Conservation (phyloP, 2,329 filamentous ascomycete species). For the Penicillium brasilianum region DNA sequence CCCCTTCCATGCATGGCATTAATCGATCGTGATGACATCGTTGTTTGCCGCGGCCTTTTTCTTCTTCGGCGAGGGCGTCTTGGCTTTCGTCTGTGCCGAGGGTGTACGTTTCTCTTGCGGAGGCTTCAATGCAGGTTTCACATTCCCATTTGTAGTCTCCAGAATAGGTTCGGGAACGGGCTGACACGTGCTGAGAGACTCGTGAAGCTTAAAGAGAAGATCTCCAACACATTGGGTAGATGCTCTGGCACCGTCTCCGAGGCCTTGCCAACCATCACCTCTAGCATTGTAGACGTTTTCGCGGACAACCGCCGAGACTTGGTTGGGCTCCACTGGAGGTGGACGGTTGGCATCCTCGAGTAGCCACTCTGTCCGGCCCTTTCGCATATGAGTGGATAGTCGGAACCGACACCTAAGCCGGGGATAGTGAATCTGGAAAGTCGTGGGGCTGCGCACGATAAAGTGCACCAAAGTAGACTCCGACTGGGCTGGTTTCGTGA, state of each 20-base stretch:
- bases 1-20: slow-evolving; percentile 9
- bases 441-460: slow-evolving; percentile 42
- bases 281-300: slow-evolving; percentile 43
- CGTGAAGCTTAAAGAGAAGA: slow-evolving; percentile 40
- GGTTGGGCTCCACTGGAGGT: slow-evolving; percentile 24
- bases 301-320: slow-evolving; percentile 32
- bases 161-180: slow-evolving; percentile 21
- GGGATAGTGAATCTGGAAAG: slow-evolving; percentile 45
- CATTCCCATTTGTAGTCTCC: slow-evolving; percentile 11
- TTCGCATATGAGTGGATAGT: slow-evolving; percentile 35
- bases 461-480: slow-evolving; percentile 38
- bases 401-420: slow-evolving; percentile 40
- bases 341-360: slow-evolving; percentile 37
- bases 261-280: slow-evolving; percentile 48
- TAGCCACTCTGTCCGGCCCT: slow-evolving; percentile 41
- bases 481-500: slow-evolving; percentile 30
- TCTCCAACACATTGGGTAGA: slow-evolving; percentile 39
- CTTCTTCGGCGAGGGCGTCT: slow-evolving; percentile 13
- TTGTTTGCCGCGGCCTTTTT: slow-evolving; percentile 19
- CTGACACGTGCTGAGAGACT: slow-evolving; percentile 32
- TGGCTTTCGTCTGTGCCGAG: slow-evolving; percentile 2
- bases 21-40: slow-evolving; percentile 48
- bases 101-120: not conserved
- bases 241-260: slow-evolving; percentile 46
- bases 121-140: slow-evolving; percentile 7